Conservation (phyloP, 192 early-diverging fungal species). For the Entomortierella beljakovae region DNA sequence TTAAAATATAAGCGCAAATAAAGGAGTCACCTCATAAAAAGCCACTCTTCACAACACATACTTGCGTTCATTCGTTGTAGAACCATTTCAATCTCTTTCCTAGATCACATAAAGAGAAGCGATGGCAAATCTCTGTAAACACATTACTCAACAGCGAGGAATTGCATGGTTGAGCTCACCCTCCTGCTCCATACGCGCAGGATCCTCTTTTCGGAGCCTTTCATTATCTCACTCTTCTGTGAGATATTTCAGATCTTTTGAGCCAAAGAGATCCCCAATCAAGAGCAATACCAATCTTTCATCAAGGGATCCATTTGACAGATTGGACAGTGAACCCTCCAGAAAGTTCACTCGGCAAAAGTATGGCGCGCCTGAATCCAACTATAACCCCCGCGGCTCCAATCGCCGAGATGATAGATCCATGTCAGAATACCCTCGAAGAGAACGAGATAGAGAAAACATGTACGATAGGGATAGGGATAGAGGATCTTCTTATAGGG, state of each 20-base stretch:
- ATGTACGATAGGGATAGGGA: neutral
- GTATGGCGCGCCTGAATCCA: conserved; percentile 3
- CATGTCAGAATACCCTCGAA: neutral
- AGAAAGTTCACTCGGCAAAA: conserved; percentile 32
- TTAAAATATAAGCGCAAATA: neutral
- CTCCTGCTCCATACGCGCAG: neutral
- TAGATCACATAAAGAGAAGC: neutral
- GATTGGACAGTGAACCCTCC: conserved; percentile 8
- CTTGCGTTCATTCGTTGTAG: neutral
- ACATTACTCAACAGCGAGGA: conserved; percentile 2
- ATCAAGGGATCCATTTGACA: conserved; percentile 24
- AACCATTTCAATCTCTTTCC: neutral
- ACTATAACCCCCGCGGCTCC: neutral
- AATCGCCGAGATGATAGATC: neutral
- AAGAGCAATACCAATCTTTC: neutral
- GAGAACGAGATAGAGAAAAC: neutral
- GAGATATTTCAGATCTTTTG: neutral
- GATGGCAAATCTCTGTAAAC: conserved; percentile 19
- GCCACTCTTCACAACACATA: neutral
- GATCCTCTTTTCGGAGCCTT: neutral
- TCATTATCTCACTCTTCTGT: neutral
- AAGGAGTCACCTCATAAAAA: neutral
- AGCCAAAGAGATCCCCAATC: neutral
- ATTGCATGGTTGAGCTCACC: neutral
- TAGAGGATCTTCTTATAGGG: neutral